Percentiles rank a stretch among this genome's conserved stretches.
These are phyloP conservation scores for Sequoia sempervirens DNA, from an alignment of 75 land plant genomes.

Conservation along the genomic window DNA sequence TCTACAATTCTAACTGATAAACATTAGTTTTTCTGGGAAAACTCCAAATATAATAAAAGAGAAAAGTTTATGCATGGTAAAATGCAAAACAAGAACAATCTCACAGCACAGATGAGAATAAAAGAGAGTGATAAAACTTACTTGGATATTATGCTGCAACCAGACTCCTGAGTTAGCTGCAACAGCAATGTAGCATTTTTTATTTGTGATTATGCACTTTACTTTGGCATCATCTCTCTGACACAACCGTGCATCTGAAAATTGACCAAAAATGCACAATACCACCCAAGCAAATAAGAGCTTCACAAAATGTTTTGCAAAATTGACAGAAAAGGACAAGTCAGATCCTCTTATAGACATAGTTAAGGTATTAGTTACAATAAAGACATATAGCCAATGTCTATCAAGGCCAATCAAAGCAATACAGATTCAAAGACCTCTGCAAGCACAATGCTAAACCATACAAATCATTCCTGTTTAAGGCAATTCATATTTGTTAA, in stretches of 20 bases:
- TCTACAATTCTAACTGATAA: not conserved
- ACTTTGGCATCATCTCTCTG: slow-evolving; percentile 8
- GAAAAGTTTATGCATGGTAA: not conserved
- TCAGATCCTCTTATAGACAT: not conserved
- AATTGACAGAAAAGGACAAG: not conserved
- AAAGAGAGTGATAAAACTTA: not conserved
- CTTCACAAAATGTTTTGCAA: slow-evolving; percentile 1
- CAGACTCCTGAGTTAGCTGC: not conserved
- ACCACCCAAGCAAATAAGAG: not conserved
- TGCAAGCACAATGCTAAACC: not conserved
- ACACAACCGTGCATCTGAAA: slow-evolving; percentile 1
- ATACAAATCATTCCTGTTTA: not conserved
- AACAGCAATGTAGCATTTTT: slow-evolving; percentile 1
- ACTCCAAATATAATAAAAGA: not conserved
- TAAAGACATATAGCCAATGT: not conserved
- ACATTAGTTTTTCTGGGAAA: not conserved
- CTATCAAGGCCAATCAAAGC: not conserved
- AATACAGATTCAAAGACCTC: not conserved
- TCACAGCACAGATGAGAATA: not conserved
- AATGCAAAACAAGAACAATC: not conserved
- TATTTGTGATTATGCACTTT: not conserved
- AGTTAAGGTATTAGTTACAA: not conserved
- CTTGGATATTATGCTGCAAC: not conserved
- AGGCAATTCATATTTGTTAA: not conserved
- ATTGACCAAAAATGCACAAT: slow-evolving; percentile 10